These are phyloP conservation scores for Thermothielavioides terrestris DNA, from an alignment of 495 filamentous ascomycete genomes.

Conservation along the genomic window DNA sequence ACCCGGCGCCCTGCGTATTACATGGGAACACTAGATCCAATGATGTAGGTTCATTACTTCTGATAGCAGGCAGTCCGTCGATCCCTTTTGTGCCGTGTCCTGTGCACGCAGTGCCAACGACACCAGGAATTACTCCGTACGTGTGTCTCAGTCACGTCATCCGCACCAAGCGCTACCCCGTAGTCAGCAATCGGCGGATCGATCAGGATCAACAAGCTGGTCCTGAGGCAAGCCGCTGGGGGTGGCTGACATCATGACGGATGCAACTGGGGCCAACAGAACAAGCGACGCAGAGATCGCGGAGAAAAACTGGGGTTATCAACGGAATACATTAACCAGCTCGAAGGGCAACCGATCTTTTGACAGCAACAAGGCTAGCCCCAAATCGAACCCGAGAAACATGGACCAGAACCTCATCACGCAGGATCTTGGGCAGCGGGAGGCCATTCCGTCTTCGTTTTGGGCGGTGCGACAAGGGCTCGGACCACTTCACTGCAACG, in stretches of 20 bases:
- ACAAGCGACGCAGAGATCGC: neutral
- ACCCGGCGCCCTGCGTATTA: no score
- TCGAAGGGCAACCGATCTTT: neutral
- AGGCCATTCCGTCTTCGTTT: no score
- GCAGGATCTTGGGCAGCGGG: constrained; percentile 17
- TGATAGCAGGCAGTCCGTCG: no score
- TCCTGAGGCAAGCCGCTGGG: neutral
- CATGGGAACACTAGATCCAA: no score
- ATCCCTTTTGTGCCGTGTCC: no score
- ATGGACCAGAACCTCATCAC: constrained; percentile 12
- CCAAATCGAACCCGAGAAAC: neutral
- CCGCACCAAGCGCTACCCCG: neutral
- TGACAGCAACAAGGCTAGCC: neutral
- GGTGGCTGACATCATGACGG: constrained; percentile 5
- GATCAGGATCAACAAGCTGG: neutral
- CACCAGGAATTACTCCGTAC: neutral
- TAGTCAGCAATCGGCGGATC: neutral
- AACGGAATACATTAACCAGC: neutral
- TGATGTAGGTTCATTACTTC: no score
- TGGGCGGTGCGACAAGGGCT: neutral
- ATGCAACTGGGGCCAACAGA: neutral
- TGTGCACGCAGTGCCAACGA: neutral
- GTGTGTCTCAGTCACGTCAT: neutral
- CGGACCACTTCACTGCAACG: neutral
- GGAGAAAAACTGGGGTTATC: neutral